Evolutionary conservation across 225 moss, liverwort and hornwort genomes (phyloP).

Genomic region (Thuidium tamariscinum): DNA sequence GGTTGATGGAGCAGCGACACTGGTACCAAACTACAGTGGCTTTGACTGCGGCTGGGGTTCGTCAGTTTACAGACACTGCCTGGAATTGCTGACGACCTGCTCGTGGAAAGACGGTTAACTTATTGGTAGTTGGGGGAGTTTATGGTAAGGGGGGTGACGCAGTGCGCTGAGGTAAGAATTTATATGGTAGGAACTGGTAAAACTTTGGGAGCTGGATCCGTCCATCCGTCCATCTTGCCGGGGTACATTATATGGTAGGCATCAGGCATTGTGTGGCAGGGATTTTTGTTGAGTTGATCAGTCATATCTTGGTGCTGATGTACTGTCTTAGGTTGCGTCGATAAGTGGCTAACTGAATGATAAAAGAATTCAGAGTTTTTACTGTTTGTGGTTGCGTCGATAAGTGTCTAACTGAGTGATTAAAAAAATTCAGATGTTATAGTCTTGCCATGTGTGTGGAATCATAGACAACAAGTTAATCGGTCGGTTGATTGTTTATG

Average conservation of each 20-base stretch:
- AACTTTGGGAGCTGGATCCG: not conserved
- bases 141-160: not conserved
- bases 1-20: too few species aligned
- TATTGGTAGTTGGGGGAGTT: not conserved
- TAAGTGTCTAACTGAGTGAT: not conserved
- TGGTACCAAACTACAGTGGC: too few species aligned
- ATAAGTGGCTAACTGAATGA: not conserved
- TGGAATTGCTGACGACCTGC: not conserved
- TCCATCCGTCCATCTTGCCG: too few species aligned
- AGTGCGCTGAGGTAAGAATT: not conserved
- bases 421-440: too few species aligned
- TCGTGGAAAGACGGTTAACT: not conserved
- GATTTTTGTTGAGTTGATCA: not conserved
- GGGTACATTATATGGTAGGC: not conserved
- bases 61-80: not conserved
- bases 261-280: not conserved
- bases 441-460: accelerated
- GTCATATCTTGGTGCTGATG: not conserved
- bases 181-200: not conserved
- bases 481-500: accelerated
- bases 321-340: accelerated
- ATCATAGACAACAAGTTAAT: accelerated
- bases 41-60: not conserved
- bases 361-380: not conserved
- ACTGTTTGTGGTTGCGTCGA: accelerated